Conservation (phyloP, 768 basidiomycete genomes). For the Leccinum truebloodii region DNA sequence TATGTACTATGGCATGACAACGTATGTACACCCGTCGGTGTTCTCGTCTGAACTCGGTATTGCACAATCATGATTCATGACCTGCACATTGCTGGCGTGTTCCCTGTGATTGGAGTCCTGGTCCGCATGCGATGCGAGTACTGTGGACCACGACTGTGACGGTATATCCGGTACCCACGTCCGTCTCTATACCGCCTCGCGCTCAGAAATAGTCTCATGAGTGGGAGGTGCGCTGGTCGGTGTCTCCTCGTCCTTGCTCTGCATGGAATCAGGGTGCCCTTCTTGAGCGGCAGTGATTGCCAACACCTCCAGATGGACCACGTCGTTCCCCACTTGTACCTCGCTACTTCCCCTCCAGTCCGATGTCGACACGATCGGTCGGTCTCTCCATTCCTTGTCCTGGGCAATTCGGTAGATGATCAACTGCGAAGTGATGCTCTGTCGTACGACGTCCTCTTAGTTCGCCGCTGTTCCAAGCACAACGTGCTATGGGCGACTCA, state of each 20-base stretch:
- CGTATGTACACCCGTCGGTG: constrained; percentile 1
- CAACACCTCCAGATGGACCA: not conserved
- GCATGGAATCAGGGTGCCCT: not conserved
- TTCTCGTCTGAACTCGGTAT: not conserved
- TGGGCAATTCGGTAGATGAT: constrained; percentile 25
- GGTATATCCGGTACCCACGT: not conserved
- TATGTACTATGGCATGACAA: too few relatives aligned
- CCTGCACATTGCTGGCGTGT: not conserved
- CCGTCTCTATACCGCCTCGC: constrained; percentile 3
- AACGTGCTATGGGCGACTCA: not conserved
- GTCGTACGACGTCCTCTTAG: not conserved
- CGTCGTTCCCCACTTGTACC: not conserved
- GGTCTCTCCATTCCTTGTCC: constrained; percentile 17
- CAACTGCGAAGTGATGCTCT: constrained; percentile 20
- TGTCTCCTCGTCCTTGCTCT: constrained; percentile 6
- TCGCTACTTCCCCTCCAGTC: constrained; percentile 19
- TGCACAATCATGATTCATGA: not conserved
- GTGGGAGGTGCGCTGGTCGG: not conserved
- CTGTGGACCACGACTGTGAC: not conserved
- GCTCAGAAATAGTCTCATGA: not conserved
- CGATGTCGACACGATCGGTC: constrained; percentile 4
- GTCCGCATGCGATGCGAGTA: not conserved
- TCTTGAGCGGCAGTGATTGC: not conserved
- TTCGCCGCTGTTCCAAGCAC: not conserved
- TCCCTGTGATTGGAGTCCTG: not conserved